Percentiles rank a stretch among this genome's conserved stretches.
Evolutionary conservation across 768 basidiomycete species (phyloP).

Genomic region (Fistulinella prunicolor): DNA sequence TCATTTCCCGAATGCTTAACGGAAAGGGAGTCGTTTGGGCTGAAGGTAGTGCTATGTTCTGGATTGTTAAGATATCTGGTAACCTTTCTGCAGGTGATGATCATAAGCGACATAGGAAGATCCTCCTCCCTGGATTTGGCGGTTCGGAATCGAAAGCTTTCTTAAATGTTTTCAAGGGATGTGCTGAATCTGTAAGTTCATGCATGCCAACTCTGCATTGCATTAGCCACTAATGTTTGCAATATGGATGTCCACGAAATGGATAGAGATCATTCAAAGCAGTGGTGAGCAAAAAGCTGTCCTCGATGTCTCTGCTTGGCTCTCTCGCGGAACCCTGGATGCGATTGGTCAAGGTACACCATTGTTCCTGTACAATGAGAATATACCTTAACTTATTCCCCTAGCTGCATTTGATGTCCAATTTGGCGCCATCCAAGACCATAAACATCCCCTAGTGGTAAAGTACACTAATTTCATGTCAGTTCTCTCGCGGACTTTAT

Average conservation of each 20-base stretch:
- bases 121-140: constrained; percentile 57
- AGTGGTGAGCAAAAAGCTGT: constrained; percentile 10
- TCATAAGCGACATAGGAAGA: constrained; percentile 52
- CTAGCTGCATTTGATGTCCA: constrained; percentile 49
- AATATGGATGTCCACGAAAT: constrained; percentile 22
- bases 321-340: constrained; percentile 47
- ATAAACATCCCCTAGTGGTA: constrained; percentile 8
- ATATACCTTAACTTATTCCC: background rate
- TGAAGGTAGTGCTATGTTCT: constrained; percentile 30
- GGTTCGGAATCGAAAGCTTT: constrained; percentile 49
- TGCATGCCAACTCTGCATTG: background rate
- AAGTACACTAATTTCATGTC: constrained; percentile 13
- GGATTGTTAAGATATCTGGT: background rate
- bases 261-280: constrained; percentile 19
- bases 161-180: constrained; percentile 46
- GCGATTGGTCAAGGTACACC: constrained; percentile 46
- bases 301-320: constrained; percentile 27
- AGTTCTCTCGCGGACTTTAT: background rate
- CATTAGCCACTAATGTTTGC: background rate
- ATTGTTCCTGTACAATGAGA: background rate
- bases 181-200: constrained; percentile 23
- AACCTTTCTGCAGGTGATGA: constrained; percentile 30
- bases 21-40: constrained; percentile 41
- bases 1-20: constrained; percentile 10
- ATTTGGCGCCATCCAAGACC: constrained; percentile 31